Evolutionary conservation across 306 rosid species (phyloP), one percentile per base, ranked within the genome.

Genomic region (Malus fusca): DNA sequence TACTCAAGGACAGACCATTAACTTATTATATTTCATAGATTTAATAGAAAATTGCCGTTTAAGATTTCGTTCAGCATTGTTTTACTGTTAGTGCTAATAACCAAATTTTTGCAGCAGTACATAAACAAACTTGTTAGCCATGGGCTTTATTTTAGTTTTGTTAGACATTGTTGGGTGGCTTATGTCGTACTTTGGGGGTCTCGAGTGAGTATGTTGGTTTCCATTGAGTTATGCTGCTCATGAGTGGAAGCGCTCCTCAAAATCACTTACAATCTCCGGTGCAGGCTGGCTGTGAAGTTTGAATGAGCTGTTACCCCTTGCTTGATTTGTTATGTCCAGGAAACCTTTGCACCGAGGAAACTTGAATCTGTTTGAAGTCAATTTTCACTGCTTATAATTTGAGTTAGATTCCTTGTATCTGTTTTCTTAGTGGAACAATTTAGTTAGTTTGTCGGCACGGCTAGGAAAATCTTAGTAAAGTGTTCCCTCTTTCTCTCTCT

Each of bases 181-280:
- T n/a, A 13, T 72, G 33, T 52, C 0, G 6, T 28, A 19, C 28
- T 31, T 71, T 71, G 2, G 31, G 52, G 22, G 51, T 55, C 44
- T 51, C 21, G 2, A 58, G 62, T 3, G 62, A 53, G 66, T 72
- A 14, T 55, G 33, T 55, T 51, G 62, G 43, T 30, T 71, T 71
- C 42, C 64, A 71, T 52, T 22, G 64, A 71, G 30, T 70, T 52
- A 21, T 71, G 75, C n/a, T 72, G 66, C 66, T 55, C 23, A 61
- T n/a, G 33, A 37, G 48, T 26, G 53, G 46, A 8, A 64, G 44
- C 25, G 40, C 33, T 72, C 18, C 35, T 8, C 55, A 72, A 72
- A 35, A 72, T 58, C 67, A 62, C 40, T 5, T 28, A 12, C 42
- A 31, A 7, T 72, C 18, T 14, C 63, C 2, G 4, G 37, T 58